Conservation (phyloP, 2,329 filamentous ascomycete species). For the Talaromyces amestolkiae region DNA sequence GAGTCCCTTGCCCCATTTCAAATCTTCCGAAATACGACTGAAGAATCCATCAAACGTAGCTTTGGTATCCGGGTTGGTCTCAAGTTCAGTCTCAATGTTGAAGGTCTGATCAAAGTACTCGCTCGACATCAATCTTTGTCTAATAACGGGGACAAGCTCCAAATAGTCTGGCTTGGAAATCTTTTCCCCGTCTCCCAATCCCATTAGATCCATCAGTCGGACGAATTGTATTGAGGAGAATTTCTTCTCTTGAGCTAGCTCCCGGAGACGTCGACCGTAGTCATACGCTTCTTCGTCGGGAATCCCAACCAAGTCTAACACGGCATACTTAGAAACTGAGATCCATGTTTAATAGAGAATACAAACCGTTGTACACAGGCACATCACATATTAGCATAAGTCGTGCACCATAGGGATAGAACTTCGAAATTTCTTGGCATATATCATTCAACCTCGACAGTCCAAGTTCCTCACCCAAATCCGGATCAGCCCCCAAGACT, state of each 20-base stretch:
- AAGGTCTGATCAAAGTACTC: slow-evolving; percentile 32
- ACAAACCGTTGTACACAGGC: slow-evolving; percentile 9
- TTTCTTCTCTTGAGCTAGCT: slow-evolving; percentile 36
- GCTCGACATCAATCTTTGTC: slow-evolving; percentile 9
- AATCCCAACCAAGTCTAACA: slow-evolving; percentile 52
- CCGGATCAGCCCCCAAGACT: slow-evolving; percentile 38
- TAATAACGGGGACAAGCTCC: neutral
- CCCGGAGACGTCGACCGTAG: slow-evolving; percentile 50
- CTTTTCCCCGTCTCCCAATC: slow-evolving; percentile 4
- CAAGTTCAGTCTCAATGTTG: slow-evolving; percentile 46
- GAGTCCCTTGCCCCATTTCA: slow-evolving; percentile 8
- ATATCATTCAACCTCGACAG: slow-evolving; percentile 42
- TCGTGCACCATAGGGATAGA: slow-evolving; percentile 42
- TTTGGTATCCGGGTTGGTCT: slow-evolving; percentile 48
- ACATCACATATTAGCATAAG: slow-evolving; percentile 13
- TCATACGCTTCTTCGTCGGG: slow-evolving; percentile 49
- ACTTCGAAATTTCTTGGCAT: slow-evolving; percentile 37
- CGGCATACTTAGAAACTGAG: neutral
- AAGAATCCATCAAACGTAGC: slow-evolving; percentile 57
- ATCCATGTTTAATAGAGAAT: neutral
- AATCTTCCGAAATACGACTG: slow-evolving; percentile 45
- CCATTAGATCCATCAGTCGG: slow-evolving; percentile 37
- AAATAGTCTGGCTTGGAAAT: slow-evolving; percentile 8
- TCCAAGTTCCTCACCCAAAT: slow-evolving; percentile 45
- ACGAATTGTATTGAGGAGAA: slow-evolving; percentile 51